Percentiles rank a stretch among this genome's conserved stretches.
phyloP scores from a whole-genome alignment of 192 early-diverging fungal species.

The Rhizophagus prolifer region DNA sequence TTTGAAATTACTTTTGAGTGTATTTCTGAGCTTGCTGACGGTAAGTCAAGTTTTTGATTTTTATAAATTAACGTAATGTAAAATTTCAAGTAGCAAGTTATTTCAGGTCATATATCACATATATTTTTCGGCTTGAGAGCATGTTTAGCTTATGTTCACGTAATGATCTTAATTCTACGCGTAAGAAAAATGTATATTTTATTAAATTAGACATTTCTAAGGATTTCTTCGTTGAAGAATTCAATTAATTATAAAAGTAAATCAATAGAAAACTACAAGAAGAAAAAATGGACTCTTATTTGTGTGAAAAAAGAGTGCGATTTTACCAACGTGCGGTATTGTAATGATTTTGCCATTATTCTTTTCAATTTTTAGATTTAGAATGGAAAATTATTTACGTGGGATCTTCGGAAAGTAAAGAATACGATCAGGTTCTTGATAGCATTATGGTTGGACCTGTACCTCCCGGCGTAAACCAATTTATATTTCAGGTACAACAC shows the following conservation, averaged over 20 bases:
- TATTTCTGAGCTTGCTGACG: slow-evolving; percentile 79
- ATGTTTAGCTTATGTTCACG: not conserved
- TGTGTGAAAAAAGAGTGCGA: too few species aligned
- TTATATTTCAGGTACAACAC: slow-evolving; percentile 77
- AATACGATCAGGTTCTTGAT: slow-evolving; percentile 92
- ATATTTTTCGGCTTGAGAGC: not conserved
- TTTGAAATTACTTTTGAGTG: slow-evolving; percentile 99
- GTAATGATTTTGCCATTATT: not conserved
- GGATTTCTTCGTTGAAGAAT: too few species aligned
- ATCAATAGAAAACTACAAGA: too few species aligned
- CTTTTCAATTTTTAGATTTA: slow-evolving; percentile 62
- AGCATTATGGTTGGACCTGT: slow-evolving; percentile 95
- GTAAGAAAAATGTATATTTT: not conserved
- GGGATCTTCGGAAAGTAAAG: slow-evolving; percentile 79
- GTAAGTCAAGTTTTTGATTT: slow-evolving; percentile 43
- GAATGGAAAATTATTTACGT: slow-evolving; percentile 99
- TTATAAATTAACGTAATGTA: not conserved
- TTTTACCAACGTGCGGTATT: too few species aligned
- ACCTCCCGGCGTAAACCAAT: slow-evolving; percentile 92
- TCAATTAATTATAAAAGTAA: too few species aligned
- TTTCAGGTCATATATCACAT: not conserved
- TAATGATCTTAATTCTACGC: not conserved
- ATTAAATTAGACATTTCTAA: not conserved
- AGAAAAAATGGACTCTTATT: too few species aligned
- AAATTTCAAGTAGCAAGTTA: not conserved